Evolutionary conservation across 352 stramenopile genomes (phyloP).

Genomic region (Phytopythium boreale): DNA sequence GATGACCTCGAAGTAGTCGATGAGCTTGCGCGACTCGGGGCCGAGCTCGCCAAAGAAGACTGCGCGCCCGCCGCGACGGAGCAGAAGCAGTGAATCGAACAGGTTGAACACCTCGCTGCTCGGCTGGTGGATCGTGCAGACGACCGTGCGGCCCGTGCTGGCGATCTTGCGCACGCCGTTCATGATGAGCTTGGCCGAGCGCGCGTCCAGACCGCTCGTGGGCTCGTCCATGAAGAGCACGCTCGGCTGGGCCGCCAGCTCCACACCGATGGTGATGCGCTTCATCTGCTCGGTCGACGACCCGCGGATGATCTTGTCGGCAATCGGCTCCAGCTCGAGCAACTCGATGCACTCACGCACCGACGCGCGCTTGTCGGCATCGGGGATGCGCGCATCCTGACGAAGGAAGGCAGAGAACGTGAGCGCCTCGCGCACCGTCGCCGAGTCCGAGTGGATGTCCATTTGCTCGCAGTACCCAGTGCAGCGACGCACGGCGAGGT

Average conservation of each 20-base stretch:
- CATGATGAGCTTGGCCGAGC: slow-evolving; percentile 83
- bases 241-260: slow-evolving; percentile 83
- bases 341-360: slow-evolving; percentile 57
- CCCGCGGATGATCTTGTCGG: slow-evolving; percentile 52
- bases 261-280: slow-evolving; percentile 82
- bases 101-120: slow-evolving; percentile 85
- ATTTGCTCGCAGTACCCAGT: slow-evolving; percentile 83
- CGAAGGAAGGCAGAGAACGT: slow-evolving; percentile 87
- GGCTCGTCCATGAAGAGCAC: slow-evolving; percentile 90
- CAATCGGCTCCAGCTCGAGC: slow-evolving; percentile 44
- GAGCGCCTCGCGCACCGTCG: slow-evolving; percentile 89
- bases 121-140: slow-evolving; percentile 94
- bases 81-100: slow-evolving; percentile 84
- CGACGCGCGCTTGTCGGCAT: slow-evolving; percentile 35
- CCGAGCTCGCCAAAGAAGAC: slow-evolving; percentile 64
- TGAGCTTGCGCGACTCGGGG: slow-evolving; percentile 35
- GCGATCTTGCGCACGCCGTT: slow-evolving; percentile 88
- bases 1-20: slow-evolving; percentile 49
- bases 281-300: slow-evolving; percentile 62
- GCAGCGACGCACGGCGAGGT: slow-evolving; percentile 43
- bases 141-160: slow-evolving; percentile 61
- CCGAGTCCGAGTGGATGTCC: slow-evolving; percentile 87
- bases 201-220: slow-evolving; percentile 86
- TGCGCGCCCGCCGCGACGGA: slow-evolving; percentile 49
- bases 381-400: slow-evolving; percentile 28